phyloP scores from a whole-genome alignment of 2,329 filamentous ascomycete species.

The Aureobasidium pullulans region DNA sequence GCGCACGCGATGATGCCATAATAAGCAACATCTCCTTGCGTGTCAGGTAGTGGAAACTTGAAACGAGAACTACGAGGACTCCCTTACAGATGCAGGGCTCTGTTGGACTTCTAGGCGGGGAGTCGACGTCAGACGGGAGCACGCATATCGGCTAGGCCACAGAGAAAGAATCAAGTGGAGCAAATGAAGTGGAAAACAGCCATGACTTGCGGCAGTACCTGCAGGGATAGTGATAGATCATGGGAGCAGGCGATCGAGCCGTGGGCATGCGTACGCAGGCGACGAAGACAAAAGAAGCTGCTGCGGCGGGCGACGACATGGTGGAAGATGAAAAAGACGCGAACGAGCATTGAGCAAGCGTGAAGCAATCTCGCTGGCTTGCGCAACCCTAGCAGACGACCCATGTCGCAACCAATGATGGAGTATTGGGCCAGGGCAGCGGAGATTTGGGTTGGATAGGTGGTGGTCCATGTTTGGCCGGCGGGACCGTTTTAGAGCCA shows the following conservation, averaged over 20 bases:
- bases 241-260: constrained; percentile 3
- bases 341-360: background rate
- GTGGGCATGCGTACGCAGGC: background rate
- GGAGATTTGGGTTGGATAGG: constrained; percentile 7
- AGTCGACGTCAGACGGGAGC: constrained; percentile 1
- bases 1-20: constrained; percentile 6
- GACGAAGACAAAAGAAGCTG: background rate
- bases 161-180: constrained; percentile 5
- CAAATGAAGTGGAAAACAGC: constrained; percentile 3
- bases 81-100: constrained; percentile 9
- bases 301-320: constrained; percentile 1
- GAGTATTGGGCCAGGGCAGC: background rate
- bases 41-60: constrained; percentile 8
- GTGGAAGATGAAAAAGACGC: background rate
- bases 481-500: constrained; percentile 11
- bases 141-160: background rate
- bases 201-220: constrained; percentile 12
- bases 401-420: constrained; percentile 10
- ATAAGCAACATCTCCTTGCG: constrained; percentile 6
- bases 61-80: constrained; percentile 9
- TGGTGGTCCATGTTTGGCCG: constrained; percentile 9
- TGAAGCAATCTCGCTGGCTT: constrained; percentile 1
- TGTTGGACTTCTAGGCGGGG: background rate
- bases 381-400: constrained; percentile 11
- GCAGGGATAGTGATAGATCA: constrained; percentile 11